Evolutionary conservation across 106 monocot species (phyloP).

Genomic region (Dendrobium nobile): DNA sequence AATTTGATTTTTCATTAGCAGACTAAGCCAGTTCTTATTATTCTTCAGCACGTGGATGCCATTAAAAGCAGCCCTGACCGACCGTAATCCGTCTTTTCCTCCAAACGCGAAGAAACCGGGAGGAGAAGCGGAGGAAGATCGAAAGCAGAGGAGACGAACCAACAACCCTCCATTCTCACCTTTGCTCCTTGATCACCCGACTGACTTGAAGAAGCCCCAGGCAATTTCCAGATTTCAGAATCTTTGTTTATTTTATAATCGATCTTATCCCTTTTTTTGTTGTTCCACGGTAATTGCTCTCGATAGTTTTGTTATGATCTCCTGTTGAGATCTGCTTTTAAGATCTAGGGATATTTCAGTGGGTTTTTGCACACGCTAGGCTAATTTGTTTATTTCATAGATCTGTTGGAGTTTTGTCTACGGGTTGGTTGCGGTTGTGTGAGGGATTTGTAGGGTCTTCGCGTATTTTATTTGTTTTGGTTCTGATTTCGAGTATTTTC

Average conservation of each 20-base stretch:
- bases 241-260: background rate
- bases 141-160: background rate
- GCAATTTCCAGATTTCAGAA: background rate
- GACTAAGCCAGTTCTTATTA: no score
- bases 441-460: background rate
- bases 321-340: background rate
- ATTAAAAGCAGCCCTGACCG: background rate
- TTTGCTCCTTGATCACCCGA: background rate
- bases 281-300: background rate
- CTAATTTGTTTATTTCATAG: background rate
- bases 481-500: slow-evolving; percentile 1
- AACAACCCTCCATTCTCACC: background rate
- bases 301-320: background rate
- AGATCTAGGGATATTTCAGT: background rate
- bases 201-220: background rate
- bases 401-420: background rate
- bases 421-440: background rate
- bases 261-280: background rate
- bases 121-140: background rate
- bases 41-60: no score
- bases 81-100: background rate
- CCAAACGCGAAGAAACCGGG: background rate
- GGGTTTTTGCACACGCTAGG: background rate
- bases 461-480: background rate
- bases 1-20: no score